Evolutionary conservation across 2,329 filamentous ascomycete species (phyloP), one percentile per base, ranked within the genome.

Genomic region (Lachnellula arida): DNA sequence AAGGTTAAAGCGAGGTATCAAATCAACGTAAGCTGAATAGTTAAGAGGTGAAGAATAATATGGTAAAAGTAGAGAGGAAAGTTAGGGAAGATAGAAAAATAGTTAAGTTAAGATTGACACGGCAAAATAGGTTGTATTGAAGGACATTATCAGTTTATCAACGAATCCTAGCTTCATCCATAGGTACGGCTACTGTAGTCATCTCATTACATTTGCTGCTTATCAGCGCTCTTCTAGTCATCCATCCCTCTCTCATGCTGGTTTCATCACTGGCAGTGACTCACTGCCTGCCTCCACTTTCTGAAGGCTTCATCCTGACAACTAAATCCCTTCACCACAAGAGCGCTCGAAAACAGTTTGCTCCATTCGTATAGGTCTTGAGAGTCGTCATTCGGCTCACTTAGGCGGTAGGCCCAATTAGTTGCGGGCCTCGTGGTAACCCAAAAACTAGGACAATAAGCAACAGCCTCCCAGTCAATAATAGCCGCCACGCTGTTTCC

Each of bases 381-480:
- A 11, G 42, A 28, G 9, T 44, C 43, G 19, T 23, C 34, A 19
- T 28, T 47, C 11, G 42, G 39, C 34, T 53, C 51, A 40, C 43
- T 47, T 7, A 53, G 32, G 15, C 34, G 43, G 40, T 47, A 53
- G 12, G 51, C 51, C 51, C 32, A 25, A 28, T 47, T 47, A 3
- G 42, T 40, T 22, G 32, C 43, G 4, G 46, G 52, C 23, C 55
- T 56, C 23, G 51, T 49, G 2, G 56, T 50, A 19, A 60, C 39
- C 53, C 53, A 60, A 23, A 54, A 60, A 37, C 17, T 25, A 2
- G 53, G 59, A 19, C 46, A 59, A 46, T 48, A 60, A 15, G 22
- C 59, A 9, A 49, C 50, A 52, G 49, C 39, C 42, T 60, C 59
- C 56, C 56, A 60, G 42, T 60, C 53, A 15, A 56, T 47, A 7